Evolutionary conservation across 2,329 filamentous ascomycete species (phyloP), one percentile per base, ranked within the genome.

Genomic region (Botryotinia narcissicola): DNA sequence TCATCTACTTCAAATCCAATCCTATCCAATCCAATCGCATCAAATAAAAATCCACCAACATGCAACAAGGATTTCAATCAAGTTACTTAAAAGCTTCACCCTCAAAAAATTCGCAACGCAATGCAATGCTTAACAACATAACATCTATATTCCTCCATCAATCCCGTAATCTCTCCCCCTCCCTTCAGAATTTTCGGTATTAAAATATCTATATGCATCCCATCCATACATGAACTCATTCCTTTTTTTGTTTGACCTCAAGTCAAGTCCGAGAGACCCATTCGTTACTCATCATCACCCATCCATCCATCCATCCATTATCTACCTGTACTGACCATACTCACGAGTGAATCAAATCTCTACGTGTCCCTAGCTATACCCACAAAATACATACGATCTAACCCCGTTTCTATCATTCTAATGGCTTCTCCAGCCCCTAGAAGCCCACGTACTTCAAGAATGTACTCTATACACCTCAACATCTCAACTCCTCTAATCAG

Each of bases 401-500:
- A 9, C 16, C 1, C n/a, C n/a, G 18, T 29, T 29, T 57, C 51
- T 32, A 20, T 63, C 61, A n/a, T 62, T n/a, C 60, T 16, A 12
- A 44, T 42, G 16, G 22, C 63, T 22, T 32, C 12, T 44, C 63
- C n/a, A 29, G 4, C 16, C 16, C 35, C 32, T n/a, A 22, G 25
- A 42, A 62, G 14, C n/a, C 51, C n/a, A 54, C 14, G 0, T 14
- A 62, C 25, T n/a, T 42, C 60, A 40, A 62, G 16, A 18, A 40
- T 61, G 35, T 16, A 40, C 5, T 62, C 22, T n/a, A 22, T 37
- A 40, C 35, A 62, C 16, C 60, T n/a, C 18, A 29, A 48, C 25
- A n/a, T 29, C 18, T 29, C 64, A 20, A 14, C 44, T 9, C 63
- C 20, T 18, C 73, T 75, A 80, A 73, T 80, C 79, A 4, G 71